Evolutionary conservation across 2,329 filamentous ascomycete species (phyloP).

Genomic region (Talaromyces sp.): DNA sequence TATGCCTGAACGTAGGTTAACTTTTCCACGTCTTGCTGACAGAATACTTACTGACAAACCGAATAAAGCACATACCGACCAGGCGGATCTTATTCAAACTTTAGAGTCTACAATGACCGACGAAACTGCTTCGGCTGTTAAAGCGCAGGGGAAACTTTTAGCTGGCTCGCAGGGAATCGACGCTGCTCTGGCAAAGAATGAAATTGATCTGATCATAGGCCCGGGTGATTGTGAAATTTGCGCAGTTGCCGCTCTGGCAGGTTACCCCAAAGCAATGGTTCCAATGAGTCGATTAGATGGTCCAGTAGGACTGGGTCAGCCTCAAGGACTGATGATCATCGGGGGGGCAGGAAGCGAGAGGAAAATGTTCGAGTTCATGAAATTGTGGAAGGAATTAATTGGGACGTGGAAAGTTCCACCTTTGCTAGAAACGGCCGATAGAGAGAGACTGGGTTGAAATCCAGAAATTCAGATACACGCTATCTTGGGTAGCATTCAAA

Average conservation of each 20-base stretch:
- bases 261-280: conserved; percentile 11
- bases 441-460: neutral
- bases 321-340: conserved; percentile 10
- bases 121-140: conserved; percentile 4
- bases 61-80: conserved; percentile 2
- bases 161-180: conserved; percentile 8
- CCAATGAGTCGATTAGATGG: conserved; percentile 11
- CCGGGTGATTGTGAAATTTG: conserved; percentile 9
- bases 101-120: conserved; percentile 4
- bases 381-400: conserved; percentile 9
- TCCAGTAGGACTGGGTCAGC: conserved; percentile 3
- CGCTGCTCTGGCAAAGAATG: conserved; percentile 2
- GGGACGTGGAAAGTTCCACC: conserved; percentile 6
- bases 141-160: neutral
- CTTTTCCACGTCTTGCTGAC: neutral
- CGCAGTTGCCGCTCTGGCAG: conserved; percentile 8
- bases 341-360: neutral
- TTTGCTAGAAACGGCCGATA: neutral
- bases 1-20: conserved; percentile 10
- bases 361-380: conserved; percentile 10
- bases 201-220: conserved; percentile 13
- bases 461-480: neutral
- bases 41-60: neutral
- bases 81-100: neutral
- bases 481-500: neutral